A percentile compares a stretch with the other conserved stretches of the same genome.
Conservation (phyloP, 441 rosid genomes). For the Breynia disticha region DNA sequence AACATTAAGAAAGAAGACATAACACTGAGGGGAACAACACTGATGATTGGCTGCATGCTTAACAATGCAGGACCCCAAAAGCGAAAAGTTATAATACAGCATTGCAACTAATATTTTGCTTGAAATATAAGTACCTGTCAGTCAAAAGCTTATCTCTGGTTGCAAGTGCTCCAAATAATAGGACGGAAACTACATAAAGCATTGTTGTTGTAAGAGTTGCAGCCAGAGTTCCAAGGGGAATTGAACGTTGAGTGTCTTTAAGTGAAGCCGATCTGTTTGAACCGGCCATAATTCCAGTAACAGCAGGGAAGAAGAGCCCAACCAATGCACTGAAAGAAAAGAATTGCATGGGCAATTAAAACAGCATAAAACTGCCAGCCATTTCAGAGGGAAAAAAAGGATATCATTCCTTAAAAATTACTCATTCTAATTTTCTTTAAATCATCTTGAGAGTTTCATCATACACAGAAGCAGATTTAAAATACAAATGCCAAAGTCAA, state of each 20-base stretch:
- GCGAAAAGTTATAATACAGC: no score
- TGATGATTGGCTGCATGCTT: no score
- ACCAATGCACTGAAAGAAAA: constrained; percentile 73
- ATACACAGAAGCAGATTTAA: no score
- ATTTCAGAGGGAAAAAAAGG: no score
- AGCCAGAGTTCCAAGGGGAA: constrained; percentile 89
- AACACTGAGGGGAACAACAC: no score
- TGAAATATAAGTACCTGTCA: constrained; percentile 51
- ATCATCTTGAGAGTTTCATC: no score
- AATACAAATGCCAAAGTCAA: no score
- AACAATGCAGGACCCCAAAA: no score
- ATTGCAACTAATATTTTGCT: no score
- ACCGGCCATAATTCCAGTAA: constrained; percentile 99
- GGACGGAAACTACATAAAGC: constrained; percentile 63
- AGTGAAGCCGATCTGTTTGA: constrained; percentile 95
- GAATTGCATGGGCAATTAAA: constrained; percentile 14
- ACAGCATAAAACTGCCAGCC: neutral
- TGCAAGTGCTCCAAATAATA: constrained; percentile 85
- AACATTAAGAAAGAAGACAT: no score
- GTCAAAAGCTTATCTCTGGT: constrained; percentile 85
- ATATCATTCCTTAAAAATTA: no score
- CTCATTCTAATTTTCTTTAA: no score
- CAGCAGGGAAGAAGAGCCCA: constrained; percentile 98
- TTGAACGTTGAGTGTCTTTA: constrained; percentile 96
- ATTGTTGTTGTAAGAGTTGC: constrained; percentile 81